These are phyloP conservation scores for Corchorus olitorius DNA, from an alignment of 345 rosid species.

Conservation along the genomic window DNA sequence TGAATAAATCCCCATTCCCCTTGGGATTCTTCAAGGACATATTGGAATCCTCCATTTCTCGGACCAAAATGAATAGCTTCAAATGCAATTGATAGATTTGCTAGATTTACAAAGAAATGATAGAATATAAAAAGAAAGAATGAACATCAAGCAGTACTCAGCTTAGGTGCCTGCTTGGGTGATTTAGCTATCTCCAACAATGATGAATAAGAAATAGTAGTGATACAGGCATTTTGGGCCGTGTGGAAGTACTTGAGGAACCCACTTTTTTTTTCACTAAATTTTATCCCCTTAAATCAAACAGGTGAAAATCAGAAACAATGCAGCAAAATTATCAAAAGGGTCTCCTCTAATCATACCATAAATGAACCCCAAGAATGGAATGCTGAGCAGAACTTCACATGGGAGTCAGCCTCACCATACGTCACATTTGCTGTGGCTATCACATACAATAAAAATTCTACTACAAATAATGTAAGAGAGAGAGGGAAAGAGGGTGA, in stretches of 20 bases:
- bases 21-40: too few species aligned
- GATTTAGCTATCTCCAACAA: background rate
- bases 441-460: background rate
- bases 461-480: slow-evolving; percentile 19
- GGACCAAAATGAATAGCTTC: too few species aligned
- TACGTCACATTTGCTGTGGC: slow-evolving; percentile 18
- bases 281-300: slow-evolving; percentile 11
- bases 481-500: slow-evolving; percentile 10
- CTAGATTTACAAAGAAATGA: background rate
- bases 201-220: background rate
- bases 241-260: background rate
- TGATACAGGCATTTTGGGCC: slow-evolving; percentile 4
- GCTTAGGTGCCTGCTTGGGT: background rate
- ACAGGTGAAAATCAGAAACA: background rate
- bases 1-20: too few species aligned
- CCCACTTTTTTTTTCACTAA: background rate
- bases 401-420: slow-evolving; percentile 38
- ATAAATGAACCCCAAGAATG: slow-evolving; percentile 22
- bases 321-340: slow-evolving; percentile 12
- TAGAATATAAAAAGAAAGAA: background rate
- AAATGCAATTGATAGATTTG: background rate
- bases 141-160: background rate
- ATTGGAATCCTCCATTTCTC: too few species aligned
- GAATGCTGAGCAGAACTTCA: slow-evolving; percentile 28
- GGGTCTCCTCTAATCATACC: slow-evolving; percentile 24